These are phyloP conservation scores for Coniochaeta ligniaria DNA, from an alignment of 2,329 filamentous ascomycete species.

Conservation along the genomic window DNA sequence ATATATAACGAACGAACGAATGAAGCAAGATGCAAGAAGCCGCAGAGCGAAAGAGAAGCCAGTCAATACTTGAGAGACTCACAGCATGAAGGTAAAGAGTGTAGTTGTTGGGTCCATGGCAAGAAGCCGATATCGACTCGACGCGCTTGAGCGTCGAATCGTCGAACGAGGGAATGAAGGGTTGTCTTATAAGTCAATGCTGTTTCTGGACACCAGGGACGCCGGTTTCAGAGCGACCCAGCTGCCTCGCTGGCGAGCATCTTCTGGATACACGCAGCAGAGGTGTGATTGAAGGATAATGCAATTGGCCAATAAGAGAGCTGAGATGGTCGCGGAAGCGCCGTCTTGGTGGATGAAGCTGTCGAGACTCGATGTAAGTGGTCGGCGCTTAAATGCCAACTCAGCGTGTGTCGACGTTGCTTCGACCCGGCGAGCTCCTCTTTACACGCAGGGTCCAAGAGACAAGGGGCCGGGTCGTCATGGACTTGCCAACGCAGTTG, in stretches of 20 bases:
- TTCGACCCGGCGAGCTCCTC: background rate
- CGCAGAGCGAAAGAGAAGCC: slow-evolving; percentile 3
- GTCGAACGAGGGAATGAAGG: background rate
- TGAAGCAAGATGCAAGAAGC: slow-evolving; percentile 11
- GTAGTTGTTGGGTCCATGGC: slow-evolving; percentile 56
- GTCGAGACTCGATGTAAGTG: slow-evolving; percentile 14
- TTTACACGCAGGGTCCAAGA: background rate
- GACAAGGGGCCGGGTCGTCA: background rate
- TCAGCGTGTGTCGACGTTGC: background rate
- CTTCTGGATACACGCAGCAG: slow-evolving; percentile 20
- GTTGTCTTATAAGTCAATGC: slow-evolving; percentile 12
- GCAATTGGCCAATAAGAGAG: slow-evolving; percentile 18
- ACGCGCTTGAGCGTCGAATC: slow-evolving; percentile 14
- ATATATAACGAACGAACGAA: background rate
- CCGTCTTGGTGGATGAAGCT: slow-evolving; percentile 17
- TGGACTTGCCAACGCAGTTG: background rate
- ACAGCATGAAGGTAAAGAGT: slow-evolving; percentile 63
- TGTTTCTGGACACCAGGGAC: background rate
- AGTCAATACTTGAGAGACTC: slow-evolving; percentile 29
- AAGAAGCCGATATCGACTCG: slow-evolving; percentile 14
- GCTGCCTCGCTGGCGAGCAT: slow-evolving; percentile 6
- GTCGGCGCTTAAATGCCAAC: slow-evolving; percentile 22
- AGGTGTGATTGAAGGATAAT: slow-evolving; percentile 16
- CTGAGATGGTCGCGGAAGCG: slow-evolving; percentile 17
- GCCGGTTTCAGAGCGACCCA: slow-evolving; percentile 5